Conservation (phyloP, 345 rosid genomes). For the Hevea brasiliensis region DNA sequence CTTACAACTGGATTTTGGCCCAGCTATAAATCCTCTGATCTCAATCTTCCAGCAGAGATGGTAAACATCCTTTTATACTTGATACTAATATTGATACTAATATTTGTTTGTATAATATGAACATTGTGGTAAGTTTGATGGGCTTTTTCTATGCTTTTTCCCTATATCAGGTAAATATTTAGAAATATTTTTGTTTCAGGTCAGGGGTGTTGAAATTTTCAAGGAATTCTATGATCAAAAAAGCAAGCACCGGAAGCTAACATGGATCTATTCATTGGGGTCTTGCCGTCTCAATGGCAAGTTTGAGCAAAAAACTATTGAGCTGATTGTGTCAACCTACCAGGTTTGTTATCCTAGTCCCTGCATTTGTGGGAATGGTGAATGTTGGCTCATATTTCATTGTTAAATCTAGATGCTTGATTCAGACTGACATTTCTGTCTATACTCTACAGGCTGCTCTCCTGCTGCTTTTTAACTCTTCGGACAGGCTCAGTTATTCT, state of each 20-base stretch:
- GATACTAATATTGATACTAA: no score
- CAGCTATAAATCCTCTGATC: slow-evolving; percentile 76
- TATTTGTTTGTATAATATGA: background rate
- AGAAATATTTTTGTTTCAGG: slow-evolving; percentile 39
- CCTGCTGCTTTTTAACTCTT: slow-evolving; percentile 74
- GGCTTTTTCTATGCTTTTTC: background rate
- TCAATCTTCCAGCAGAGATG: slow-evolving; percentile 81
- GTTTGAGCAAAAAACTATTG: slow-evolving; percentile 63
- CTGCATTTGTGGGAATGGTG: background rate
- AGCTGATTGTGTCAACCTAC: slow-evolving; percentile 66
- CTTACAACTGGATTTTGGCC: slow-evolving; percentile 96
- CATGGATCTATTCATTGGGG: slow-evolving; percentile 72
- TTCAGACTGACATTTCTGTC: background rate
- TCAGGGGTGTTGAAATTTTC: slow-evolving; percentile 66
- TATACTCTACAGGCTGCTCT: slow-evolving; percentile 65
- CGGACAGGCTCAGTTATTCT: slow-evolving; percentile 71
- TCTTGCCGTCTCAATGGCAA: slow-evolving; percentile 56
- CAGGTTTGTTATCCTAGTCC: slow-evolving; percentile 50
- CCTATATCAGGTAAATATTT: background rate
- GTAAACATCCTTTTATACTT: slow-evolving; percentile 31
- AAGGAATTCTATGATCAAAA: slow-evolving; percentile 59
- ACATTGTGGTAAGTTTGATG: background rate
- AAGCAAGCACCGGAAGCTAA: slow-evolving; percentile 63
- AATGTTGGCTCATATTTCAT: no score
- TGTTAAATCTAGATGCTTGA: background rate